These are phyloP conservation scores for Hibiscus tridactylites DNA, from an alignment of 345 rosid genomes.

Conservation along the genomic window DNA sequence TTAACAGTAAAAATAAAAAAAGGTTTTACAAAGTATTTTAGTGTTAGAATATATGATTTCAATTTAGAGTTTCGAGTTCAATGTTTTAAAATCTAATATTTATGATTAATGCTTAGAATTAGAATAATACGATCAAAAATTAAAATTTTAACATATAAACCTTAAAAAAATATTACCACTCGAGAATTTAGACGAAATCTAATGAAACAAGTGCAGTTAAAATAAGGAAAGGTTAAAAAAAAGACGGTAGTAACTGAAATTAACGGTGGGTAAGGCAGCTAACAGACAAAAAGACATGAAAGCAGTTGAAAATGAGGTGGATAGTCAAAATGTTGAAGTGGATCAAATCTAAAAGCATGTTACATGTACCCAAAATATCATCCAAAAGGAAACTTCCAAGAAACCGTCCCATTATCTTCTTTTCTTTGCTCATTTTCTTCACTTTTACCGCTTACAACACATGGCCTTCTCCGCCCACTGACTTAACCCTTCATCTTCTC, in stretches of 20 bases:
- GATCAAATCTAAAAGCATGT: not conserved
- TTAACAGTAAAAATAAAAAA: too few species aligned
- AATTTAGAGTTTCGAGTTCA: too few species aligned
- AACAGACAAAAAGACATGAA: not conserved
- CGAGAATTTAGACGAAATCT: not conserved
- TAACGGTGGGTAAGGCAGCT: not conserved
- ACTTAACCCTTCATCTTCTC: not conserved
- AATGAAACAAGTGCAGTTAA: not conserved
- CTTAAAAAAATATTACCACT: too few species aligned
- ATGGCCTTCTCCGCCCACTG: not conserved
- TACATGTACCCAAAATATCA: not conserved
- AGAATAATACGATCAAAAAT: too few species aligned
- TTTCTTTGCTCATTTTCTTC: not conserved
- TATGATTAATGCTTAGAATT: too few species aligned
- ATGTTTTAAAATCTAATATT: too few species aligned
- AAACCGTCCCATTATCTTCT: constrained; percentile 3
- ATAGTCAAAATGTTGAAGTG: not conserved
- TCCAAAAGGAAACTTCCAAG: constrained; percentile 21
- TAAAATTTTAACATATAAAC: too few species aligned
- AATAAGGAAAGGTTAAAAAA: not conserved
- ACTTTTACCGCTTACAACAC: not conserved
- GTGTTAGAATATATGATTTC: too few species aligned
- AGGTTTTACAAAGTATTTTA: too few species aligned
- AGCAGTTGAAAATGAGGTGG: not conserved
- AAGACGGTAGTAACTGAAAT: not conserved